A percentile compares a stretch with the other conserved stretches of the same genome.
Evolutionary conservation across 495 filamentous ascomycete species (phyloP).

Genomic region (Neurospora sp.): DNA sequence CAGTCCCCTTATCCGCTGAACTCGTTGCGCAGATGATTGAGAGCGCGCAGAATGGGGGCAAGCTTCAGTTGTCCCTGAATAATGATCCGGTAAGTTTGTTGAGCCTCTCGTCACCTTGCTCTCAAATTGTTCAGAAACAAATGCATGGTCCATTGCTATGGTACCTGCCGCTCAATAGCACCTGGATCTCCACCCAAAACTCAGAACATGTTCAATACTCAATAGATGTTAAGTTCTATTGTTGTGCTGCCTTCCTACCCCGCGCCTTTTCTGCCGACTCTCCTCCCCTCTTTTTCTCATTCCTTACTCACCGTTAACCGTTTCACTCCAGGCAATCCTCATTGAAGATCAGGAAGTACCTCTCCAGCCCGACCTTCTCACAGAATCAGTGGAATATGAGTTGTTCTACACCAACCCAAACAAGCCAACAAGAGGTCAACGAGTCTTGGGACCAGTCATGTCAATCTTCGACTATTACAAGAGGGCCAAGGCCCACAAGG

Average conservation of each 20-base stretch:
- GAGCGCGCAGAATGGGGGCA: slow-evolving; percentile 52
- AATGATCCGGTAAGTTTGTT: slow-evolving; percentile 42
- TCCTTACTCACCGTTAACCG: slow-evolving; percentile 4
- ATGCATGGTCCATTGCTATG: background rate
- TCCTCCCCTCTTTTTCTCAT: background rate
- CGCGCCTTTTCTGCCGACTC: background rate
- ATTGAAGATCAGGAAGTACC: slow-evolving; percentile 28
- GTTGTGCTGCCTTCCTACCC: background rate
- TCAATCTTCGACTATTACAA: slow-evolving; percentile 33
- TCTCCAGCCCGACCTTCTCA: background rate
- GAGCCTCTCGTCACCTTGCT: slow-evolving; percentile 7
- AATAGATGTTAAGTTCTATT: background rate
- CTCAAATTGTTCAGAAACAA: background rate
- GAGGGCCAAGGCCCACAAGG: slow-evolving; percentile 10
- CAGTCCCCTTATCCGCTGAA: slow-evolving; percentile 53
- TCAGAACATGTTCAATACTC: background rate
- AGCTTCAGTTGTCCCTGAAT: slow-evolving; percentile 48
- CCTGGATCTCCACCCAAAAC: background rate
- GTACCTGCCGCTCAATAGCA: slow-evolving; percentile 5
- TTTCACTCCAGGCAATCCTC: slow-evolving; percentile 25
- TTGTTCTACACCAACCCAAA: slow-evolving; percentile 29
- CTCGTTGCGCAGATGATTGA: slow-evolving; percentile 63
- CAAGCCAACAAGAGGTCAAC: slow-evolving; percentile 18
- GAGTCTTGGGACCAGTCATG: slow-evolving; percentile 36
- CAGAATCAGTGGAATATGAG: slow-evolving; percentile 32